Percentiles rank a stretch among this genome's conserved stretches.
phyloP scores from a whole-genome alignment of 805 yeast species.

The Ogataea pilisensis region DNA sequence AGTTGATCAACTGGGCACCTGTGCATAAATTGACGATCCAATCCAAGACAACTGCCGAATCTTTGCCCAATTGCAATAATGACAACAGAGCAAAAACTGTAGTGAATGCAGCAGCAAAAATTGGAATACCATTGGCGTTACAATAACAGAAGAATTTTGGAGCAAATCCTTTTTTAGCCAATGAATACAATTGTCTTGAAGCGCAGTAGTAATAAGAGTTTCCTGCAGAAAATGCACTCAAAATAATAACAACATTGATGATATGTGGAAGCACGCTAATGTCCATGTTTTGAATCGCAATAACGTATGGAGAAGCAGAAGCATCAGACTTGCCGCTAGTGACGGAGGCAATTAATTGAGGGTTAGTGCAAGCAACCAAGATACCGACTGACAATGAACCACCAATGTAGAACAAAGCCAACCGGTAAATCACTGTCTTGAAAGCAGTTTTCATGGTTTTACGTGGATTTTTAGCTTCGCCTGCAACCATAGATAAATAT shows the following conservation, averaged over 20 bases:
- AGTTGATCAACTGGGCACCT: conserved; percentile 42
- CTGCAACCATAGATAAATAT: conserved; percentile 39
- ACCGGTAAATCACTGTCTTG: conserved; percentile 37
- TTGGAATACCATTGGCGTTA: conserved; percentile 65
- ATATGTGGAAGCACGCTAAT: conserved; percentile 64
- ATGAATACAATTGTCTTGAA: conserved; percentile 54
- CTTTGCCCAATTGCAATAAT: conserved; percentile 46
- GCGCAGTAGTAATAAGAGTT: conserved; percentile 74
- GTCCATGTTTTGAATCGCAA: conserved; percentile 63
- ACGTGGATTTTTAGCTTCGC: conserved; percentile 40
- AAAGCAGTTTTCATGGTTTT: conserved; percentile 35
- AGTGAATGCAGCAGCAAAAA: conserved; percentile 47
- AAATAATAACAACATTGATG: conserved; percentile 66
- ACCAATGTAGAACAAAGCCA: conserved; percentile 38
- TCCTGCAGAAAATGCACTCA: conserved; percentile 75
- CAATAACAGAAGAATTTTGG: conserved; percentile 62
- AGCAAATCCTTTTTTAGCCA: conserved; percentile 65
- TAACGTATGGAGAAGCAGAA: conserved; percentile 70
- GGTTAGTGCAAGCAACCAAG: conserved; percentile 33
- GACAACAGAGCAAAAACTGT: conserved; percentile 57
- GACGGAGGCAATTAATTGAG: conserved; percentile 38
- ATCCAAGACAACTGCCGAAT: conserved; percentile 30
- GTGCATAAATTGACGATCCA: conserved; percentile 44
- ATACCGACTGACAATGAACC: conserved; percentile 38
- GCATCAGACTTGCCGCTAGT: conserved; percentile 61